Percentiles rank a stretch among this genome's conserved stretches.
phyloP scores from a whole-genome alignment of 1,284 basidiomycete species.

The Schizophyllum commune region DNA sequence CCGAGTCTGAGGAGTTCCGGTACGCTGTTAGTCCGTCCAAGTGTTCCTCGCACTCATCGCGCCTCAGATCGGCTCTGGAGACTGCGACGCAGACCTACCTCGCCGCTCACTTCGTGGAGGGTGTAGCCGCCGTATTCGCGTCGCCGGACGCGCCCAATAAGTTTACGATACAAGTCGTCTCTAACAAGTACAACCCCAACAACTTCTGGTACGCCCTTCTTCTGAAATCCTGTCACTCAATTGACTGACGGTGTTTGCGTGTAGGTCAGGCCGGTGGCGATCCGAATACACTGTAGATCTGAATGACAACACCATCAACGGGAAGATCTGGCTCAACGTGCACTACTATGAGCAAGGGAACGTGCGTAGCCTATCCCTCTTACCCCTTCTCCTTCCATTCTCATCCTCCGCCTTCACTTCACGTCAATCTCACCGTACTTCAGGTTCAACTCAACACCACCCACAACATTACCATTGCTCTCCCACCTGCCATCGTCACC shows the following conservation, averaged over 20 bases:
- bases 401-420: neutral
- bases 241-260: conserved; percentile 3
- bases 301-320: conserved; percentile 43
- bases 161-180: conserved; percentile 78
- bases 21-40: conserved; percentile 24
- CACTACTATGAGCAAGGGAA: conserved; percentile 98
- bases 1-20: conserved; percentile 71
- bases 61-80: conserved; percentile 43
- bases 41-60: conserved; percentile 2
- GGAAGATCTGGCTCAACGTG: conserved; percentile 74
- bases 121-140: conserved; percentile 67
- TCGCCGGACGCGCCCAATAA: conserved; percentile 31
- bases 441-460: conserved; percentile 85
- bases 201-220: conserved; percentile 74
- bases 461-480: conserved; percentile 56
- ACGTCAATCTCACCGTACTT: conserved; percentile 3
- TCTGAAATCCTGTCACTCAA: neutral
- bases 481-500: conserved; percentile 50
- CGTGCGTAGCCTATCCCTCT: conserved; percentile 36
- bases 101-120: conserved; percentile 70
- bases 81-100: conserved; percentile 63
- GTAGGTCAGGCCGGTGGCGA: conserved; percentile 89
- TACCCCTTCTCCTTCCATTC: neutral
- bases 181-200: conserved; percentile 87
- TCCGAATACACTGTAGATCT: conserved; percentile 67